Percentiles rank a stretch among this genome's conserved stretches.
These are phyloP conservation scores for Alectoria sarmentosa DNA, from an alignment of 495 filamentous ascomycete genomes.

Conservation along the genomic window DNA sequence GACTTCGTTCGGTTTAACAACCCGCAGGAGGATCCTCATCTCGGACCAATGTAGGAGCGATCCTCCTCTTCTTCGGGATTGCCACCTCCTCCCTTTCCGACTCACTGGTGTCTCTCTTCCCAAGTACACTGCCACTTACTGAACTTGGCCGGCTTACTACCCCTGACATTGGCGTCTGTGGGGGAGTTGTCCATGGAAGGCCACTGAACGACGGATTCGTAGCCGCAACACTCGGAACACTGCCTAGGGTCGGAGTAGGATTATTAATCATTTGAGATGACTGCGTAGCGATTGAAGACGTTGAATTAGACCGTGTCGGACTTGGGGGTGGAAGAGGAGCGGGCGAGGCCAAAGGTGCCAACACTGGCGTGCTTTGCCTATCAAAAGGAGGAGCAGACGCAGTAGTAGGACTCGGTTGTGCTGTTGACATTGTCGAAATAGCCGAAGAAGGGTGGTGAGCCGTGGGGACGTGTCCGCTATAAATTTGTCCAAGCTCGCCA, in stretches of 20 bases:
- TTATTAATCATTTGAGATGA: conserved; percentile 53
- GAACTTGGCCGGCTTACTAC: conserved; percentile 38
- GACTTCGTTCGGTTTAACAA: not conserved
- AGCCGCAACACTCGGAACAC: conserved; percentile 66
- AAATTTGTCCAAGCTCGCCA: conserved; percentile 82
- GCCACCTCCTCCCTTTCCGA: conserved; percentile 55
- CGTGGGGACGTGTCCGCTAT: conserved; percentile 58
- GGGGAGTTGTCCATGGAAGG: conserved; percentile 68
- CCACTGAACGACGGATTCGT: conserved; percentile 52
- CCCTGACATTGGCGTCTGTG: conserved; percentile 61
- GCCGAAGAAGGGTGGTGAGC: conserved; percentile 37
- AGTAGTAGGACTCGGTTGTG: conserved; percentile 58
- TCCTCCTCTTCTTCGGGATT: conserved; percentile 61
- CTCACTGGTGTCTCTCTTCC: conserved; percentile 50
- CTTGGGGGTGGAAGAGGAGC: conserved; percentile 49
- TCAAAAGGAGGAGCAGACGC: conserved; percentile 51
- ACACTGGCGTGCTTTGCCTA: conserved; percentile 37
- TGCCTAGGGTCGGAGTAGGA: conserved; percentile 66
- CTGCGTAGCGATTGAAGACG: conserved; percentile 71
- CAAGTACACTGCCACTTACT: conserved; percentile 42
- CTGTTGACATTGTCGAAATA: conserved; percentile 41
- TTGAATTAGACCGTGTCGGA: conserved; percentile 75
- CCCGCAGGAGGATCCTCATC: conserved; percentile 16
- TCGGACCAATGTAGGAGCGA: conserved; percentile 64
- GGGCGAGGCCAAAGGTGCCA: conserved; percentile 40